phyloP scores from a whole-genome alignment of 1,284 basidiomycete genomes.

The Boletellus dicymbophilus region DNA sequence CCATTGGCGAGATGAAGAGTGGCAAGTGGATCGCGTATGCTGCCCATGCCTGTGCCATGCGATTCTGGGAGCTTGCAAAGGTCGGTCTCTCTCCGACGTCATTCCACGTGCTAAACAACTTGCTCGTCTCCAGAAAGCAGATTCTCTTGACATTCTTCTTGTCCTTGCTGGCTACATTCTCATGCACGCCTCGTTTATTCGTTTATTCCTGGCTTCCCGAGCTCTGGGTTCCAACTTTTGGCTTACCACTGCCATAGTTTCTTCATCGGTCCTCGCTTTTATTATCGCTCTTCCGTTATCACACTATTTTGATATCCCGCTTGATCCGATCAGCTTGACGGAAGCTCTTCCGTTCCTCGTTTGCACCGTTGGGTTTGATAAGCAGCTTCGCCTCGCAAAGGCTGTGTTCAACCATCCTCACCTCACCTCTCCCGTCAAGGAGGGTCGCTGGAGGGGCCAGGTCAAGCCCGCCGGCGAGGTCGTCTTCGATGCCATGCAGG shows the following conservation, averaged over 20 bases:
- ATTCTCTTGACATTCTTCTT: slow-evolving; percentile 94
- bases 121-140: slow-evolving; percentile 68
- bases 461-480: slow-evolving; percentile 83
- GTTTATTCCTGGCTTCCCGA: slow-evolving; percentile 85
- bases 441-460: slow-evolving; percentile 43
- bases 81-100: slow-evolving; percentile 38
- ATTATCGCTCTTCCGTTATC: slow-evolving; percentile 87
- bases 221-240: slow-evolving; percentile 89
- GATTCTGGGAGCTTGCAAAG: slow-evolving; percentile 89
- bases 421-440: slow-evolving; percentile 53
- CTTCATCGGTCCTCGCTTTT: slow-evolving; percentile 87
- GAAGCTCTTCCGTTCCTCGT: slow-evolving; percentile 98
- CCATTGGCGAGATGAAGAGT: slow-evolving; percentile 68
- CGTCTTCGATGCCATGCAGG: slow-evolving; percentile 80
- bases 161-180: slow-evolving; percentile 95
- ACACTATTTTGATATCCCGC: slow-evolving; percentile 80
- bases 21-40: slow-evolving; percentile 90
- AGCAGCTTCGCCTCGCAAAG: slow-evolving; percentile 89
- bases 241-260: slow-evolving; percentile 84
- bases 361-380: slow-evolving; percentile 97
- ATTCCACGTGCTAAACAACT: slow-evolving; percentile 5
- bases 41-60: slow-evolving; percentile 71
- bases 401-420: slow-evolving; percentile 91
- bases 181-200: slow-evolving; percentile 96
- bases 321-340: slow-evolving; percentile 92